These are phyloP conservation scores for Neopestalotiopsis clavispora DNA, from an alignment of 2,329 filamentous ascomycete genomes.

Conservation along the genomic window DNA sequence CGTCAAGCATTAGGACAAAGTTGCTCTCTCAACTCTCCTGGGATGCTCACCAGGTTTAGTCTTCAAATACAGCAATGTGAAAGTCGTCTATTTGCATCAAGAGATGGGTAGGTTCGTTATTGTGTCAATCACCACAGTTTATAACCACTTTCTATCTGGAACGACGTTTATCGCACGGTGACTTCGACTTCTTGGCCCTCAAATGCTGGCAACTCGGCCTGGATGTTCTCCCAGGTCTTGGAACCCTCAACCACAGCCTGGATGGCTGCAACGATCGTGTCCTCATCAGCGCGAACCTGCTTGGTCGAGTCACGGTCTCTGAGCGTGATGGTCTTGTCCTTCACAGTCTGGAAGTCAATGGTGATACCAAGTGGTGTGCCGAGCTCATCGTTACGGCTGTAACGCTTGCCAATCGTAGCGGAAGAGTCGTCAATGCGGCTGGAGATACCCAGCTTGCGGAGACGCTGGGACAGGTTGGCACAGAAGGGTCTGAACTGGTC, in stretches of 20 bases:
- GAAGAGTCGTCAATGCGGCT: slow-evolving; percentile 89
- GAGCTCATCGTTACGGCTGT: slow-evolving; percentile 92
- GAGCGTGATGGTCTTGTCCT: slow-evolving; percentile 85
- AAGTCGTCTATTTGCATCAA: neutral
- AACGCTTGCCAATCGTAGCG: slow-evolving; percentile 92
- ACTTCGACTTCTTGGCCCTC: slow-evolving; percentile 72
- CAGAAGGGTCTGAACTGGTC: slow-evolving; percentile 80
- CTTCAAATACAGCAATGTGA: neutral
- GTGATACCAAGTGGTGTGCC: slow-evolving; percentile 94
- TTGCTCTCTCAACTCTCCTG: neutral
- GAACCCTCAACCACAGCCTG: slow-evolving; percentile 52
- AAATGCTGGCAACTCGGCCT: slow-evolving; percentile 81
- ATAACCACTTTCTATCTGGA: neutral
- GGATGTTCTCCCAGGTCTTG: slow-evolving; percentile 71
- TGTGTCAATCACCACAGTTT: neutral
- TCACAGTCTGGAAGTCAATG: slow-evolving; percentile 92
- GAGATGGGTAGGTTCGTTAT: neutral
- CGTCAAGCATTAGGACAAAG: neutral
- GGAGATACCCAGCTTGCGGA: slow-evolving; percentile 78
- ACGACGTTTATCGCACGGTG: slow-evolving; percentile 28
- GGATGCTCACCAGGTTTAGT: neutral
- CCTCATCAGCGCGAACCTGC: slow-evolving; percentile 84
- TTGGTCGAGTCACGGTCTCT: slow-evolving; percentile 89
- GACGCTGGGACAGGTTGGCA: slow-evolving; percentile 72
- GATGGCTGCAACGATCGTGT: slow-evolving; percentile 77